Evolutionary conservation across 2,329 filamentous ascomycete genomes (phyloP).

Genomic region (Penicillium brevicompactum): DNA sequence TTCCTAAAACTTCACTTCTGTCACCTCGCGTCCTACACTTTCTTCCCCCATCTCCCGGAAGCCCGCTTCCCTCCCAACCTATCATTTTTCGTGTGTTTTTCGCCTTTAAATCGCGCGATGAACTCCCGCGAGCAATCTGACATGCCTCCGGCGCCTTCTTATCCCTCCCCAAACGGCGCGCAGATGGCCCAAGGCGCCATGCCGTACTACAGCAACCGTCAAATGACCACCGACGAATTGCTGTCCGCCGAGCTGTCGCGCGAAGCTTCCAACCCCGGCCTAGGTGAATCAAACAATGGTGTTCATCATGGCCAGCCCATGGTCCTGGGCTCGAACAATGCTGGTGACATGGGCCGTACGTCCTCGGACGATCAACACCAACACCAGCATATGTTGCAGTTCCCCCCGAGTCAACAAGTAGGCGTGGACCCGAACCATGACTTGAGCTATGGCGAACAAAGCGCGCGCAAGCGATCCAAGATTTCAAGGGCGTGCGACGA

Average conservation of each 20-base stretch:
- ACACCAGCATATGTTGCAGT: conserved; percentile 45
- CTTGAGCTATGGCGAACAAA: conserved; percentile 59
- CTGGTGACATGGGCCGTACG: conserved; percentile 42
- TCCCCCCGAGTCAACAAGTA: conserved; percentile 47
- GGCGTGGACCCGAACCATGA: conserved; percentile 50
- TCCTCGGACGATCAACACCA: conserved; percentile 42
- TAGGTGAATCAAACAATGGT: conserved; percentile 43
- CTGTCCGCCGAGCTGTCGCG: conserved; percentile 51
- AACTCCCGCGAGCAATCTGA: conserved; percentile 47
- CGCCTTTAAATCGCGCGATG: conserved; percentile 30
- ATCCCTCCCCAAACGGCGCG: conserved; percentile 47
- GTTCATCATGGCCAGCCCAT: conserved; percentile 45
- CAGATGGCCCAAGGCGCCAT: conserved; percentile 48
- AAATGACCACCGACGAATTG: conserved; percentile 51
- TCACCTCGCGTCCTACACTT: conserved; percentile 29
- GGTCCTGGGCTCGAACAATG: conserved; percentile 41
- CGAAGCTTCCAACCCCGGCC: conserved; percentile 47
- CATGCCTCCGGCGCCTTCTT: conserved; percentile 47
- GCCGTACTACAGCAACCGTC: conserved; percentile 47
- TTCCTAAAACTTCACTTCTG: conserved; percentile 41
- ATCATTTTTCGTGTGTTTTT: conserved; percentile 15
- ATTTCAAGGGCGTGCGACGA: conserved; percentile 88
- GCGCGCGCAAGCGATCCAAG: conserved; percentile 77
- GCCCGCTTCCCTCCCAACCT: conserved; percentile 33
- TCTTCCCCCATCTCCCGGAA: conserved; percentile 34